Evolutionary conservation across 164 flowering plant genomes (phyloP).

Genomic region (Stephania cephalantha): DNA sequence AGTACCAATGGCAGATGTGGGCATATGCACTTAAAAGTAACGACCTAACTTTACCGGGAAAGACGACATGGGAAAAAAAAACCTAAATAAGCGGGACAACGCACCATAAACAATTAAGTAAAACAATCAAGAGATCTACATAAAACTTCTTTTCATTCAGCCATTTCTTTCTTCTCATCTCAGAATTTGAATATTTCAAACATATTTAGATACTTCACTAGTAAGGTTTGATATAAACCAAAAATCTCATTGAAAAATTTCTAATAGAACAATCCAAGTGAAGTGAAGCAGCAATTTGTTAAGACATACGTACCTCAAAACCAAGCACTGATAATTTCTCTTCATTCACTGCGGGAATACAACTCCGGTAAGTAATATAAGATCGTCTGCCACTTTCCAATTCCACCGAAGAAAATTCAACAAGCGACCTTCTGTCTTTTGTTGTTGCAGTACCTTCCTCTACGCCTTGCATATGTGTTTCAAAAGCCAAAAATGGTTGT

Average conservation of each 20-base stretch:
- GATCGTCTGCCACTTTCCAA: conserved; percentile 25
- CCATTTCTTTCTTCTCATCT: too few relatives aligned
- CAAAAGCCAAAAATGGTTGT: conserved; percentile 8
- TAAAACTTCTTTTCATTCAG: too few relatives aligned
- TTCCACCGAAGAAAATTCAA: conserved; percentile 28
- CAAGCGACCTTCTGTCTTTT: conserved; percentile 35
- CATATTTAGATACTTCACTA: background rate
- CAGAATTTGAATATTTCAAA: background rate
- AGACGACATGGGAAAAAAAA: background rate
- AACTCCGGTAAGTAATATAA: conserved; percentile 81
- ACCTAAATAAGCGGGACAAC: background rate
- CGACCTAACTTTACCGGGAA: background rate
- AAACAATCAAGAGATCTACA: background rate
- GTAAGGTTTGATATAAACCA: background rate
- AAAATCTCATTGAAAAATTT: too few relatives aligned
- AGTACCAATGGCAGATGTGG: background rate
- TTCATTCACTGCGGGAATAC: conserved; percentile 60
- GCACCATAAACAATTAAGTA: background rate
- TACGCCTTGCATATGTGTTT: conserved; percentile 15
- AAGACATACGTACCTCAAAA: conserved; percentile 62
- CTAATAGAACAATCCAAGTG: too few relatives aligned
- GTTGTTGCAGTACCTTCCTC: conserved; percentile 16
- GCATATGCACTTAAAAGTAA: background rate
- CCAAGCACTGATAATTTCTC: conserved; percentile 75
- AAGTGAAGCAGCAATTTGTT: too few relatives aligned